These are phyloP conservation scores for Diutina pseudorugosa DNA, from an alignment of 1,139 yeast species.

Conservation along the genomic window DNA sequence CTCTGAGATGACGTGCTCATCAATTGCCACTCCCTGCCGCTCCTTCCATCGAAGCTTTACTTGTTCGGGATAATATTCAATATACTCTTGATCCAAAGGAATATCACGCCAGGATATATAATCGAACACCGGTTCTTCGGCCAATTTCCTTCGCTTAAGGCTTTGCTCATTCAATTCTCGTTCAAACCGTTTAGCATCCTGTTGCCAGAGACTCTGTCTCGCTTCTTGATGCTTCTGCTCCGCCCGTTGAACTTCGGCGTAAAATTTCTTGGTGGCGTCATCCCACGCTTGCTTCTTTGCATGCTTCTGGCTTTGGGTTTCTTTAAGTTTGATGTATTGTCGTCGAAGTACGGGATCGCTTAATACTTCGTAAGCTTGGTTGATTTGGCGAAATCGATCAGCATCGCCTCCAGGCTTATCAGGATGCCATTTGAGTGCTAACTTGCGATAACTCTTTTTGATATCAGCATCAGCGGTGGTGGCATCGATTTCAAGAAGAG, in stretches of 20 bases:
- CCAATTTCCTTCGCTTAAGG: background rate
- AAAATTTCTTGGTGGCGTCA: slow-evolving; percentile 6
- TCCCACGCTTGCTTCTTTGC: background rate
- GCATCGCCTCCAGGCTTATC: slow-evolving; percentile 32
- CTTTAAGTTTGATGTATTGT: slow-evolving; percentile 24
- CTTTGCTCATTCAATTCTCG: background rate
- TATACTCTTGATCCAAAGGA: background rate
- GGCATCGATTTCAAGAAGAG: background rate
- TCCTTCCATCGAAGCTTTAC: slow-evolving; percentile 32
- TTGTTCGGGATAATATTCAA: background rate
- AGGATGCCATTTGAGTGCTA: slow-evolving; percentile 22
- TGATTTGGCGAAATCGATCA: slow-evolving; percentile 25
- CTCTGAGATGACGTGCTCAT: slow-evolving; percentile 18
- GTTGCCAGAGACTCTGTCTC: background rate
- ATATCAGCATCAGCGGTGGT: slow-evolving; percentile 11
- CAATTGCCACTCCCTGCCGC: slow-evolving; percentile 19
- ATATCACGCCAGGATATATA: slow-evolving; percentile 13
- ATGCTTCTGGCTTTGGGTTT: background rate
- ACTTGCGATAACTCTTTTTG: slow-evolving; percentile 11
- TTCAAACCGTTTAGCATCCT: background rate
- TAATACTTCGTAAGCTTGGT: slow-evolving; percentile 29
- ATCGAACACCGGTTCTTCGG: background rate
- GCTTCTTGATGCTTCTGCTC: slow-evolving; percentile 4
- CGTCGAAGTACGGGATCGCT: slow-evolving; percentile 16
- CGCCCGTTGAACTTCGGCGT: slow-evolving; percentile 6